phyloP scores from a whole-genome alignment of 2,329 filamentous ascomycete species.

The Paecilomyces sp. region DNA sequence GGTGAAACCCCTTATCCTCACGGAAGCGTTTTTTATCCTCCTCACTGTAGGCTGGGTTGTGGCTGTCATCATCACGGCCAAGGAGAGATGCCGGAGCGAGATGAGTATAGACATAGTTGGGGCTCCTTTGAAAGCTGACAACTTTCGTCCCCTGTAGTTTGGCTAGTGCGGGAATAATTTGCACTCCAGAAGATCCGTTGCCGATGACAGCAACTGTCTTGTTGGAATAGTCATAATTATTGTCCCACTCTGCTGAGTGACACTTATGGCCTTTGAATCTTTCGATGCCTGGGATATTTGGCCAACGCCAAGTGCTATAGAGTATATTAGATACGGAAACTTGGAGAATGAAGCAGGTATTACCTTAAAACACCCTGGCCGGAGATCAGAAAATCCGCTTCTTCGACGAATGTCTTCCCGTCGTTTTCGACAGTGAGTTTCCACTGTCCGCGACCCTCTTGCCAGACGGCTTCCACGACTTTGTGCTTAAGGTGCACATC shows the following conservation, averaged over 20 bases:
- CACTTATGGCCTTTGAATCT: conserved; percentile 3
- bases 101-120: conserved; percentile 14
- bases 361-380: conserved; percentile 14
- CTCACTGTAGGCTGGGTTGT: too few species aligned
- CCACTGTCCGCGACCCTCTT: not conserved
- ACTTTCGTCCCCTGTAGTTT: conserved; percentile 11
- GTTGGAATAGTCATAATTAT: conserved; percentile 13
- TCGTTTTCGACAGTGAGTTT: not conserved
- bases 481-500: not conserved
- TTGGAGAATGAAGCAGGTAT: too few species aligned
- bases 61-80: too few species aligned
- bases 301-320: conserved; percentile 9
- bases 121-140: conserved; percentile 15
- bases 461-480: not conserved
- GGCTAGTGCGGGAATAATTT: conserved; percentile 20
- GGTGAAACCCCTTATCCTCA: too few species aligned
- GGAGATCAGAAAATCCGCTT: conserved; percentile 4
- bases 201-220: conserved; percentile 19
- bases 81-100: conserved; percentile 12
- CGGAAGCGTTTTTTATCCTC: too few species aligned
- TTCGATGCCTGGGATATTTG: conserved; percentile 3
- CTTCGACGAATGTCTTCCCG: not conserved
- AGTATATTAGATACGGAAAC: too few species aligned
- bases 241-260: conserved; percentile 4
- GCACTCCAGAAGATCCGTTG: conserved; percentile 24